Evolutionary conservation across 2,329 filamentous ascomycete genomes (phyloP).

Genomic region (Aureobasidium leucospermi): DNA sequence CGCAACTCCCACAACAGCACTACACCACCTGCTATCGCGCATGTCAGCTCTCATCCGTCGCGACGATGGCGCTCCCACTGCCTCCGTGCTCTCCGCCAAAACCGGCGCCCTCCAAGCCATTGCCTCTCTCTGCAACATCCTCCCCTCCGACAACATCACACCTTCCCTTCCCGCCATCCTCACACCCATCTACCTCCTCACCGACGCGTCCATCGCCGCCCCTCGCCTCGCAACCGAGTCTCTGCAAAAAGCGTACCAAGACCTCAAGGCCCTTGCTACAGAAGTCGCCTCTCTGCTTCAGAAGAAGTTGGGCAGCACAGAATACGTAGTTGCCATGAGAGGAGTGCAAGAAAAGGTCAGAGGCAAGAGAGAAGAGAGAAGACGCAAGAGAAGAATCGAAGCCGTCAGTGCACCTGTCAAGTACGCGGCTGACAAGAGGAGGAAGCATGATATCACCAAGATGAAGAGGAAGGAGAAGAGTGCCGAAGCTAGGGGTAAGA

Average conservation of each 20-base stretch:
- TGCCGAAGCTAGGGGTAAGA: slow-evolving; percentile 60
- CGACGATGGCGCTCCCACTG: slow-evolving; percentile 52
- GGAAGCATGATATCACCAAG: slow-evolving; percentile 77
- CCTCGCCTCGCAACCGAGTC: slow-evolving; percentile 46
- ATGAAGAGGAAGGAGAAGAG: slow-evolving; percentile 74
- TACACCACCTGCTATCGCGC: slow-evolving; percentile 72
- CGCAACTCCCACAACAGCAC: slow-evolving; percentile 38
- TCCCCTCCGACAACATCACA: slow-evolving; percentile 50
- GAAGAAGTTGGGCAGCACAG: slow-evolving; percentile 71
- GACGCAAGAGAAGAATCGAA: slow-evolving; percentile 82
- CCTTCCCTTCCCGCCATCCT: slow-evolving; percentile 59
- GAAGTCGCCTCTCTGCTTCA: slow-evolving; percentile 78
- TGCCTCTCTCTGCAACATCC: slow-evolving; percentile 58
- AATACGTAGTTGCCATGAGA: slow-evolving; percentile 68
- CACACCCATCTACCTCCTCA: slow-evolving; percentile 71
- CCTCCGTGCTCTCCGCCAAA: slow-evolving; percentile 63
- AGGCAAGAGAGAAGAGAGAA: slow-evolving; percentile 63
- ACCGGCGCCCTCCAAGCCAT: slow-evolving; percentile 68
- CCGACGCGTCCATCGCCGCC: slow-evolving; percentile 64
- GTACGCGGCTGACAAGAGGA: slow-evolving; percentile 69
- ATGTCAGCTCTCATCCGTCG: slow-evolving; percentile 72
- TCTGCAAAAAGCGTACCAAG: slow-evolving; percentile 63
- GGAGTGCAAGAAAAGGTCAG: slow-evolving; percentile 67
- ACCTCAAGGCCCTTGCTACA: slow-evolving; percentile 62
- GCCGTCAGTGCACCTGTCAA: slow-evolving; percentile 75